These are phyloP conservation scores for Trametes sp. DNA, from an alignment of 1,284 basidiomycete genomes.

Conservation along the genomic window DNA sequence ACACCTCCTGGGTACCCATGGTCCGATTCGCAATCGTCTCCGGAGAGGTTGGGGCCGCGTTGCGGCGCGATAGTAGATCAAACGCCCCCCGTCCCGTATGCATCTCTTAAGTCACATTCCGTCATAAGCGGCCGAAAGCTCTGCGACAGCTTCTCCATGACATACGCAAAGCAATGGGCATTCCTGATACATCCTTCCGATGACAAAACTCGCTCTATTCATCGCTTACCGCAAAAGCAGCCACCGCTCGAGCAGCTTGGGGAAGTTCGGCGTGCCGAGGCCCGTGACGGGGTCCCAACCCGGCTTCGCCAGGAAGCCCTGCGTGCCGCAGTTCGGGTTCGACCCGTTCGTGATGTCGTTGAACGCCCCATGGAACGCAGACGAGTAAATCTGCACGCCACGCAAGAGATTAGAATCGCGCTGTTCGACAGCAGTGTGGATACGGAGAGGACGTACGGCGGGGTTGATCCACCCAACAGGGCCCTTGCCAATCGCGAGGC, in stretches of 20 bases:
- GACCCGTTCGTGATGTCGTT: constrained; percentile 55
- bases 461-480: constrained; percentile 70
- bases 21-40: too few species aligned
- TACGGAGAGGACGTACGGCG: constrained; percentile 29
- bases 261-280: constrained; percentile 44
- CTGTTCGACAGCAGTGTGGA: constrained; percentile 26
- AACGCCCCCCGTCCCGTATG: too few species aligned
- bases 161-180: too few species aligned
- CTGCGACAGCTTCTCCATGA: too few species aligned
- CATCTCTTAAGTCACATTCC: too few species aligned
- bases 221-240: constrained; percentile 26
- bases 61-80: too few species aligned
- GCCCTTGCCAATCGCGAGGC: constrained; percentile 50
- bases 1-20: too few species aligned
- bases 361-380: constrained; percentile 40
- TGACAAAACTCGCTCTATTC: not conserved
- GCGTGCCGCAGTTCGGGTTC: constrained; percentile 51
- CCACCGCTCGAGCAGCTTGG: constrained; percentile 28
- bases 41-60: too few species aligned
- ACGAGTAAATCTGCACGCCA: constrained; percentile 44
- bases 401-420: constrained; percentile 38
- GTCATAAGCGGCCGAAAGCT: too few species aligned
- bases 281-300: constrained; percentile 51
- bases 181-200: too few species aligned
- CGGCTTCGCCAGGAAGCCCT: constrained; percentile 44